A percentile compares a stretch with the other conserved stretches of the same genome.
These are phyloP conservation scores for Sporothrix luriei DNA, from an alignment of 2,329 filamentous ascomycete genomes.

Conservation along the genomic window DNA sequence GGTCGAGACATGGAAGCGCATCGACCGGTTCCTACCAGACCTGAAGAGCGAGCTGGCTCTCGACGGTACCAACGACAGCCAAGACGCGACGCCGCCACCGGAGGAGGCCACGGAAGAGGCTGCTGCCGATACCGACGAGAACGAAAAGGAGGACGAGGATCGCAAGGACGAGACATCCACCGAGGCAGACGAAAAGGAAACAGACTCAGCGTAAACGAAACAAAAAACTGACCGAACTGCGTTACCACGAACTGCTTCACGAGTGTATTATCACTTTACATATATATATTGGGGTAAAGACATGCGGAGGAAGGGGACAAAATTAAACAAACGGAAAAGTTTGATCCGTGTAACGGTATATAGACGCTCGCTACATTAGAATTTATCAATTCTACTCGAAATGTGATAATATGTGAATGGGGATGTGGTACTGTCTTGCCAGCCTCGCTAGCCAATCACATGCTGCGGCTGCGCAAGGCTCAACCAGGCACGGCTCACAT, in stretches of 20 bases:
- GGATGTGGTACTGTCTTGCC: not conserved
- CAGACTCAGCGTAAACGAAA: not conserved
- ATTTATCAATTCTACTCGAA: not conserved
- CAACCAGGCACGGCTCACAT: not conserved
- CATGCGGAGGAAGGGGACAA: not conserved
- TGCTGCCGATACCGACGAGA: not conserved
- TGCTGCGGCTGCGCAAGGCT: conserved; percentile 1
- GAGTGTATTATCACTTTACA: not conserved
- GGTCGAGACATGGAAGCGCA: conserved; percentile 66
- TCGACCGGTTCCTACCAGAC: conserved; percentile 66
- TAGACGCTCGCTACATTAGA: conserved; percentile 3
- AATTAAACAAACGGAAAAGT: not conserved
- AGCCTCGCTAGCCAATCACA: conserved; percentile 12
- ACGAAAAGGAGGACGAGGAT: no score
- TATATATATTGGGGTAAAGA: not conserved
- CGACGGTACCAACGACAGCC: not conserved
- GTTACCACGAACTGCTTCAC: not conserved
- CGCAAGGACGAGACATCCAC: not conserved
- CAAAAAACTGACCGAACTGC: no score
- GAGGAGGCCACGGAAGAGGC: not conserved
- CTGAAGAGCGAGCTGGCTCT: conserved; percentile 59
- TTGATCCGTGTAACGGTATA: conserved; percentile 8
- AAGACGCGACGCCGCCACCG: not conserved
- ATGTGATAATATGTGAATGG: not conserved
- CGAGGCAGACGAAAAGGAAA: not conserved